Evolutionary conservation across 225 moss, liverwort and hornwort species (phyloP), one percentile per base, ranked within the genome.

Genomic region (Ulota crispa): DNA sequence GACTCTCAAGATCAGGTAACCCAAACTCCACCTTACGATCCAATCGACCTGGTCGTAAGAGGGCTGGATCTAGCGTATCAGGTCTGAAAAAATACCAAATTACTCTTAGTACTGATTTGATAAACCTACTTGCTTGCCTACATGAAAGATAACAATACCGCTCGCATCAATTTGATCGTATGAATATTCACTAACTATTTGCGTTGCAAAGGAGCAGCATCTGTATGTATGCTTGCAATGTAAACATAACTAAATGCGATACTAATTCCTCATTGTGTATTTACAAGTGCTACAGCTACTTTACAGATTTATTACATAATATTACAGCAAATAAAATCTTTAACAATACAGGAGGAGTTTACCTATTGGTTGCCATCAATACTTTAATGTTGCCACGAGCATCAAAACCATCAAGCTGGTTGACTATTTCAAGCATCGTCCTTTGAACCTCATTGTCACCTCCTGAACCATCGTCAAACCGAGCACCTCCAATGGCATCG

Each of bases 361-460:
- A 94, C 98, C 98, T 93, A 72, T 99, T 99, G 69, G 95, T 95
- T 53, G 94, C 98, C 95, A 99, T 95, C 89, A 99, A 77, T 16
- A 99, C 94, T 89, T 95, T 99, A 31, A 99, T 95, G 43, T 99
- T 95, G 65, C 95, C 98, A 74, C 95, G 89, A 60, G 95, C 95
- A 88, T 95, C 95, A 85, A 95, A 98, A 15, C 97, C 97, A 87
- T 98, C 98, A 61, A 99, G 89, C 77, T 99, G 98, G 78, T 99
- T 94, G 60, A 99, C 95, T 73, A 99, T 94, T 87, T 95, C 98
- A 79, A 99, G 95, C 95, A 95, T 95, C 4, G 95, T 99, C 55
- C 95, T 87, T 87, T 99, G 95, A n/a, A 95, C 94, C 86, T 98
- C 98, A 76, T 95, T 95, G 76, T 98, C 98, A 71, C 98, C 97